These are phyloP conservation scores for Cydonia oblonga DNA, from an alignment of 331 rosid genomes.

Conservation along the genomic window DNA sequence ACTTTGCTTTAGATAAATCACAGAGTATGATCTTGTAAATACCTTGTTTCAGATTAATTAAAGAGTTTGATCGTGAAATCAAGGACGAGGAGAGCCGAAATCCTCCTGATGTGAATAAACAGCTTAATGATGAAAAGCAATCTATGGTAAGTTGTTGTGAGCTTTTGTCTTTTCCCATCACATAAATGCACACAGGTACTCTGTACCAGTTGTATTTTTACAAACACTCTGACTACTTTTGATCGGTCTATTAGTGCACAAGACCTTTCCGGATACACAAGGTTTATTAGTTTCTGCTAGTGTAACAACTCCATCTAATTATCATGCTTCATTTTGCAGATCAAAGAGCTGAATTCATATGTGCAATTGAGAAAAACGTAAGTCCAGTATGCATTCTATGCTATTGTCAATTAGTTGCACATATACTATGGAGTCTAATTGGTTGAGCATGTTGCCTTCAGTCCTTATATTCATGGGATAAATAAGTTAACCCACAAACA, in stretches of 20 bases:
- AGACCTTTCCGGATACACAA: neutral
- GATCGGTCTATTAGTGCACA: neutral
- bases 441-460: neutral
- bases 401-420: neutral
- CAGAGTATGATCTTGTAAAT: neutral
- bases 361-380: slow-evolving; percentile 96
- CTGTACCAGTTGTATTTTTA: neutral
- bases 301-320: neutral
- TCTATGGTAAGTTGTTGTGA: slow-evolving; percentile 52
- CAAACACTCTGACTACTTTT: neutral
- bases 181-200: neutral
- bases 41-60: slow-evolving; percentile 53
- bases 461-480: neutral
- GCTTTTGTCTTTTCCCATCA: slow-evolving; percentile 4
- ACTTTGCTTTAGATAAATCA: neutral
- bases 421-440: neutral
- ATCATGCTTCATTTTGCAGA: slow-evolving; percentile 45
- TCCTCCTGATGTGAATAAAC: slow-evolving; percentile 85
- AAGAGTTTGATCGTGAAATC: slow-evolving; percentile 87
- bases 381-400: slow-evolving; percentile 22
- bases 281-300: neutral
- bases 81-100: slow-evolving; percentile 83
- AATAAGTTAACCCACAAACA: neutral
- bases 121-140: slow-evolving; percentile 94
- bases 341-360: slow-evolving; percentile 93